Percentiles rank a stretch among this genome's conserved stretches.
Evolutionary conservation across 306 rosid genomes (phyloP).

Genomic region (Rosa rugosa): DNA sequence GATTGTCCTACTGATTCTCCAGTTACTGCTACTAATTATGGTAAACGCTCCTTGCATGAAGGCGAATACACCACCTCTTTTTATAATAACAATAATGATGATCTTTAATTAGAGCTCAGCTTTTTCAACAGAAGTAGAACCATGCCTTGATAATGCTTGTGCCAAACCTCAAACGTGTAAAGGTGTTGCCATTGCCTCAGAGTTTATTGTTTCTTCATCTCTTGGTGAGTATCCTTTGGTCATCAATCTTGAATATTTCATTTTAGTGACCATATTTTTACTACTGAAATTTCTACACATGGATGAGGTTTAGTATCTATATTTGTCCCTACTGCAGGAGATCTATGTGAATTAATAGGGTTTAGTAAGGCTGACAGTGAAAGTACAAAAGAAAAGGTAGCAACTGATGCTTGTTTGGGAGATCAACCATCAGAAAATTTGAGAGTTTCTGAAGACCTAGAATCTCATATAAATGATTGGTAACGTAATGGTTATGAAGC

Average conservation of each 20-base stretch:
- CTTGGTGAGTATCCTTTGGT: background rate
- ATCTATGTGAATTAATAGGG: background rate
- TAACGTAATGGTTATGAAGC: background rate
- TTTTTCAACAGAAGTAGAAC: background rate
- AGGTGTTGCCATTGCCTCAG: slow-evolving; percentile 2
- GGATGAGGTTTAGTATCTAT: background rate
- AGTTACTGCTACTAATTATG: background rate
- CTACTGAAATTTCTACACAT: background rate
- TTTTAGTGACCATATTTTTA: background rate
- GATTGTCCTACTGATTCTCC: background rate
- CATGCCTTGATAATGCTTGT: background rate
- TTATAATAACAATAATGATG: background rate
- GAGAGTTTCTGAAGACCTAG: background rate
- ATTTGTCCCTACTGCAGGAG: background rate
- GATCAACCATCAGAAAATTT: background rate
- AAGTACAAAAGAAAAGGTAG: too few relatives aligned
- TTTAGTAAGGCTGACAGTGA: too few relatives aligned
- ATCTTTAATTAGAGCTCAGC: background rate
- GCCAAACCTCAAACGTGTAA: slow-evolving; percentile 14
- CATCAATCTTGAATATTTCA: background rate
- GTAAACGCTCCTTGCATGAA: background rate
- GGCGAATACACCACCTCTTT: background rate
- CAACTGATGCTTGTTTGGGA: background rate
- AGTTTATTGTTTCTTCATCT: background rate
- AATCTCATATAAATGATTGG: background rate